Evolutionary conservation across 73 alveolate species (phyloP), one percentile per base, ranked within the genome.

Genomic region (Paramecium pentaurelia): DNA sequence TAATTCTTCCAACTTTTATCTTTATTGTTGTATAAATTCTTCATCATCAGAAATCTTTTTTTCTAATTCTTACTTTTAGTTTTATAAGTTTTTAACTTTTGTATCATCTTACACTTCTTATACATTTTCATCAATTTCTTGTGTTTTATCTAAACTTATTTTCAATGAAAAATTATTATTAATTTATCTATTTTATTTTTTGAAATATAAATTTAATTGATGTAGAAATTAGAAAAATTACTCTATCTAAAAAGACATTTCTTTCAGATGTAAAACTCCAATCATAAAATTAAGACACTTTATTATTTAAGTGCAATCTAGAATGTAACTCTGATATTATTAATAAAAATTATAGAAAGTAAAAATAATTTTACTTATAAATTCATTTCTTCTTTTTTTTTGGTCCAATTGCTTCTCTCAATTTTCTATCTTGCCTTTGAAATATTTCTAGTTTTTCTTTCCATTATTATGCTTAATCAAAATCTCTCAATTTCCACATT

Each of bases 391-490:
- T 80, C 49, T 80, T 44, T 20, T 80, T 80, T 80, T 42, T 49
- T 20, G 28, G 36, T 27, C 77, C 91, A 11, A 64, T 11, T 3
- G 84, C 16, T 51, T 89, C 94, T 44, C 94, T 89, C 16, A 89
- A 64, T 45, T 89, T 89, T 37, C 94, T 58, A 51, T 89, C 94
- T 34, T 77, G 38, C 38, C 94, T 77, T 71, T 89, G 20, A 28
- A 71, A 16, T 25, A 71, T 89, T 73, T 89, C 94, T 22, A 89
- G 75, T 1, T 32, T 32, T 47, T 89, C 94, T 36, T 89, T 89
- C 75, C 88, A 89, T 22, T 12, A 32, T 51, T 89, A 73, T 22
- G 92, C 75, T 42, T 89, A 84, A 71, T 89, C 88, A 51, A 89
- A 89, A 49, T 89, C 75, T 34, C 91, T 77, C 38, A 71, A 77